Base-by-base conservation (phyloP, 2,329 filamentous ascomycete species). In the Epichloe sp. region DNA sequence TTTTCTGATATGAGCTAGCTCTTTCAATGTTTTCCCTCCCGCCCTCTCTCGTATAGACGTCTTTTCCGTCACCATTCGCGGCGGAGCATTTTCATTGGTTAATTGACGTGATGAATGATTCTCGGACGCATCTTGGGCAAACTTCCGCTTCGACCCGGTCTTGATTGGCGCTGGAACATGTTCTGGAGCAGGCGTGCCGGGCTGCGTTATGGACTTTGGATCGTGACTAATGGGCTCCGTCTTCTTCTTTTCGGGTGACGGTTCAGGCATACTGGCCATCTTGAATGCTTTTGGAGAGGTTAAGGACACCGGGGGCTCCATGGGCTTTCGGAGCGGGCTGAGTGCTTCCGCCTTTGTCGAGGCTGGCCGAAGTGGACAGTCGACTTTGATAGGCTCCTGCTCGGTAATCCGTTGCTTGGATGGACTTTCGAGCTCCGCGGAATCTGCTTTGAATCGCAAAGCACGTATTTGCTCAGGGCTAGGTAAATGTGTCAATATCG, bases 401-500 rank as follows among this genome's bases (percentile, higher is more conserved):
- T 80, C 74, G n/a, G 80, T 72, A 55, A 76, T 79, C 52, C 75
- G 71, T 8, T 78, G 81, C 44, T 79, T 70, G 1, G 79, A 77
- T 5, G 80, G 79, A 4, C 80, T 77, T 0, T 83, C 84, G 44
- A 88, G 73, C 52, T 88, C 83, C 5, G 84, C 83, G 3, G 84
- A 86, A 44, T 72, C 68, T 12, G 70, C 71, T 45, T 76, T 71
- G 38, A 70, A 70, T 48, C 73, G 71, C 35, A 82, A 69, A n/a
- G 74, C 82, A 37, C 81, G 66, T 40, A 86, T 80, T 58, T 86
- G 78, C 7, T 82, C 78, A 21, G 73, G 72, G 56, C 80, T 83
- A 50, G 3, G 6, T n/a, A 10, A 40, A 23, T 14, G 15, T n/a
- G 38, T 38, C 21, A 48, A 48, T 5, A 7, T 35, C n/a, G 3